Evolutionary conservation across 2,329 filamentous ascomycete species (phyloP).

Genomic region (Cercospora berteroae): DNA sequence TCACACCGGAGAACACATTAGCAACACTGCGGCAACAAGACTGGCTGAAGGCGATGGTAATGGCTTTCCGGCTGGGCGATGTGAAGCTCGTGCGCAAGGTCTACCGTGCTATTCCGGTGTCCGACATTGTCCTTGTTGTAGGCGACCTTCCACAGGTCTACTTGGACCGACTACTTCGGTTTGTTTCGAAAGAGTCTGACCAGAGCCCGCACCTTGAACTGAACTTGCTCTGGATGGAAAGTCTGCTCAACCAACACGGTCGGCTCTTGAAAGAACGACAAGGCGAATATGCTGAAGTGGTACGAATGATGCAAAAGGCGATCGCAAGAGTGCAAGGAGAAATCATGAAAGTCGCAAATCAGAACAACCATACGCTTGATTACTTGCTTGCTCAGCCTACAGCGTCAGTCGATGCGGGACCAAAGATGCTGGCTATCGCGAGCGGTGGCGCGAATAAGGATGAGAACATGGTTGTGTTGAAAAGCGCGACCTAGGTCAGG

Average conservation of each 20-base stretch:
- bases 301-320: constrained; percentile 78
- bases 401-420: constrained; percentile 10
- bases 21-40: constrained; percentile 74
- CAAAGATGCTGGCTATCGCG: constrained; percentile 24
- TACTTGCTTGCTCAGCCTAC: constrained; percentile 60
- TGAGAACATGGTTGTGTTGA: constrained; percentile 33
- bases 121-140: constrained; percentile 74
- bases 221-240: constrained; percentile 88
- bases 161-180: constrained; percentile 77
- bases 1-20: constrained; percentile 72
- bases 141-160: constrained; percentile 80
- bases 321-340: constrained; percentile 78
- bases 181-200: constrained; percentile 83
- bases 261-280: constrained; percentile 79
- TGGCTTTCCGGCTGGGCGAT: constrained; percentile 96
- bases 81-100: constrained; percentile 75
- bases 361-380: constrained; percentile 85
- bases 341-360: constrained; percentile 76
- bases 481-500: too few species aligned
- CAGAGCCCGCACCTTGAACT: constrained; percentile 93
- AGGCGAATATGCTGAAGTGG: constrained; percentile 75
- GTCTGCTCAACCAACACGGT: constrained; percentile 76
- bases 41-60: constrained; percentile 88
- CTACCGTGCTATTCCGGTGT: constrained; percentile 76
- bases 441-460: constrained; percentile 22